phyloP scores from a whole-genome alignment of 768 basidiomycete genomes.

The Auricularia sp. region DNA sequence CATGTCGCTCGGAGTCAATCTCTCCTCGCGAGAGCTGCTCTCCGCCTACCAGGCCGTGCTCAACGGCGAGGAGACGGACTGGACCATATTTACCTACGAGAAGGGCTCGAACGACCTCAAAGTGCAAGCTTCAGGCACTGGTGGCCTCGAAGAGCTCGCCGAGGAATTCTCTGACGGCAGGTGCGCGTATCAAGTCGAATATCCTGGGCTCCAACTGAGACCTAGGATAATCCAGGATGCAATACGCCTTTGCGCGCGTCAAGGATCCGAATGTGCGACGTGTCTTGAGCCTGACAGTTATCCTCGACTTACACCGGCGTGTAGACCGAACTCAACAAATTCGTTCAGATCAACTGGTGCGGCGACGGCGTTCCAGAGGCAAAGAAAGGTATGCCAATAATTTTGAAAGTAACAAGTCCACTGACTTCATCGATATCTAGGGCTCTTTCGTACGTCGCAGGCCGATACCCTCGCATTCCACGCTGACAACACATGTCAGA shows the following conservation, averaged over 20 bases:
- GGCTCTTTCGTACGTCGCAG: neutral
- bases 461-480: neutral
- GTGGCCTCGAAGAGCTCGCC: conserved; percentile 82
- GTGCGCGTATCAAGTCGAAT: conserved; percentile 33
- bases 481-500: conserved; percentile 24
- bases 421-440: neutral
- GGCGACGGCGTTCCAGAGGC: conserved; percentile 91
- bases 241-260: conserved; percentile 85
- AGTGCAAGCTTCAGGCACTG: conserved; percentile 74
- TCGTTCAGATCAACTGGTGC: conserved; percentile 95
- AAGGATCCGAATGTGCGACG: conserved; percentile 68
- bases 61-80: conserved; percentile 57
- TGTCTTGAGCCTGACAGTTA: neutral
- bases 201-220: neutral
- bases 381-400: conserved; percentile 82
- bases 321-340: conserved; percentile 77
- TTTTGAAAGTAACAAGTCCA: neutral
- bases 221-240: conserved; percentile 48
- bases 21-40: conserved; percentile 60
- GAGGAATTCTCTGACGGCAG: conserved; percentile 94
- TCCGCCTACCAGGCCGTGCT: conserved; percentile 70
- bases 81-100: conserved; percentile 74
- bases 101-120: conserved; percentile 78
- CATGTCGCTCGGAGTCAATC: conserved; percentile 76
- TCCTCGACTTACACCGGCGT: conserved; percentile 4